Conservation (phyloP, 140 eudicot species). For the Stevia rebaudiana region DNA sequence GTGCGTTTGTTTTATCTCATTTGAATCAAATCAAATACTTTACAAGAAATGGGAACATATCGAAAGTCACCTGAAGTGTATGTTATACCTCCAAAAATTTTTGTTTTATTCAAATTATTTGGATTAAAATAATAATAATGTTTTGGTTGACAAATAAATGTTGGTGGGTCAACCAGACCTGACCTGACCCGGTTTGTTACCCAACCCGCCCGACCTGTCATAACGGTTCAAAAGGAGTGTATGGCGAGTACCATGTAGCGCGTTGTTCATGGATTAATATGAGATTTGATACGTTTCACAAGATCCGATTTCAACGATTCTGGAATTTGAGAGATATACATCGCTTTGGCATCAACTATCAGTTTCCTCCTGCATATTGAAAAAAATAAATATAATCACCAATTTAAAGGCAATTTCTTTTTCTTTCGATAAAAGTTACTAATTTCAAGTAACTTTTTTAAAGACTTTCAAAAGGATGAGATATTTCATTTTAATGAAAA, state of each 20-base stretch:
- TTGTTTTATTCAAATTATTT: not conserved
- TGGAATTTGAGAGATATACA: slow-evolving; percentile 49
- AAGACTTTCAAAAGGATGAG: not conserved
- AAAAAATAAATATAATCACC: slow-evolving; percentile 5
- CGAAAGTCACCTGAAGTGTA: not conserved
- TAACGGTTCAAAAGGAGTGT: not conserved
- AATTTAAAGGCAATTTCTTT: slow-evolving; percentile 3
- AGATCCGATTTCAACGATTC: slow-evolving; percentile 59
- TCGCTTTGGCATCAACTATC: slow-evolving; percentile 60
- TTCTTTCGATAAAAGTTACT: not conserved
- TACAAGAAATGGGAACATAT: not conserved
- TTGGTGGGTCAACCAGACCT: not conserved
- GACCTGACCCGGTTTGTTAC: not conserved
- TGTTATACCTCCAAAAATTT: not conserved
- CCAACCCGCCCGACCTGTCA: not conserved
- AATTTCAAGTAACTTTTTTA: not conserved
- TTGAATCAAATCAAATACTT: not conserved
- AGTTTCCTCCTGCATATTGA: slow-evolving; percentile 53
- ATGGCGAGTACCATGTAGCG: slow-evolving; percentile 31
- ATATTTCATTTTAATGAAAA: too few relatives aligned
- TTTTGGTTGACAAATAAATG: not conserved
- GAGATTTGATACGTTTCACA: slow-evolving; percentile 47
- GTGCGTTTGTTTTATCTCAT: not conserved
- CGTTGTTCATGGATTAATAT: slow-evolving; percentile 32
- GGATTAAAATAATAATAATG: not conserved